Percentiles rank a stretch among this genome's conserved stretches.
These are phyloP conservation scores for Sclerotinia sclerotiorum DNA, from an alignment of 2,329 filamentous ascomycete species.

Conservation along the genomic window DNA sequence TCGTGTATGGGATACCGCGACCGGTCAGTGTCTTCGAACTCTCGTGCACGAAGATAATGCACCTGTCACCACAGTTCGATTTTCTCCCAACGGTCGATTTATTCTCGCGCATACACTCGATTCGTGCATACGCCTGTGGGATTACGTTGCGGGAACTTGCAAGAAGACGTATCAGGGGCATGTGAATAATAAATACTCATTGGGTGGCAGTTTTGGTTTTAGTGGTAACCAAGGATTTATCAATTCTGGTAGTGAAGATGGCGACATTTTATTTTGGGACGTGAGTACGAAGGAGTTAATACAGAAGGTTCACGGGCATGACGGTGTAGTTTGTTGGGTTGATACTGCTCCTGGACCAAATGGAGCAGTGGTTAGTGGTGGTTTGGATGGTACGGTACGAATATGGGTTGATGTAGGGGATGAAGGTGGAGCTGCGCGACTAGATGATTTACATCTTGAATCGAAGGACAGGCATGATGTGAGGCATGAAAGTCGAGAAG, in stretches of 20 bases:
- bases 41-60: slow-evolving; percentile 96
- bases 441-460: slow-evolving; percentile 28
- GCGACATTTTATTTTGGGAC: slow-evolving; percentile 84
- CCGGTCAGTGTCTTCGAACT: slow-evolving; percentile 91
- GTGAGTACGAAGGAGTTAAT: slow-evolving; percentile 80
- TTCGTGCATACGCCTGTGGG: slow-evolving; percentile 87
- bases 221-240: slow-evolving; percentile 62
- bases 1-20: slow-evolving; percentile 93
- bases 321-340: slow-evolving; percentile 65
- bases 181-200: slow-evolving; percentile 76
- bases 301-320: slow-evolving; percentile 60
- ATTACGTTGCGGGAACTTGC: slow-evolving; percentile 86
- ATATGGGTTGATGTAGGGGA: slow-evolving; percentile 55
- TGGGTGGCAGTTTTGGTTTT: slow-evolving; percentile 80
- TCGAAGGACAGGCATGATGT: slow-evolving; percentile 13
- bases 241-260: slow-evolving; percentile 84
- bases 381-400: slow-evolving; percentile 60
- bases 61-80: slow-evolving; percentile 83
- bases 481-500: slow-evolving; percentile 26
- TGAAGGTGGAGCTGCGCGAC: slow-evolving; percentile 26
- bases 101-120: slow-evolving; percentile 91
- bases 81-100: slow-evolving; percentile 91
- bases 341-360: slow-evolving; percentile 57
- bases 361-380: slow-evolving; percentile 58
- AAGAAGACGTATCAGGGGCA: slow-evolving; percentile 98